phyloP scores from a whole-genome alignment of 2,329 filamentous ascomycete species.

The Sarocladium oryzae region DNA sequence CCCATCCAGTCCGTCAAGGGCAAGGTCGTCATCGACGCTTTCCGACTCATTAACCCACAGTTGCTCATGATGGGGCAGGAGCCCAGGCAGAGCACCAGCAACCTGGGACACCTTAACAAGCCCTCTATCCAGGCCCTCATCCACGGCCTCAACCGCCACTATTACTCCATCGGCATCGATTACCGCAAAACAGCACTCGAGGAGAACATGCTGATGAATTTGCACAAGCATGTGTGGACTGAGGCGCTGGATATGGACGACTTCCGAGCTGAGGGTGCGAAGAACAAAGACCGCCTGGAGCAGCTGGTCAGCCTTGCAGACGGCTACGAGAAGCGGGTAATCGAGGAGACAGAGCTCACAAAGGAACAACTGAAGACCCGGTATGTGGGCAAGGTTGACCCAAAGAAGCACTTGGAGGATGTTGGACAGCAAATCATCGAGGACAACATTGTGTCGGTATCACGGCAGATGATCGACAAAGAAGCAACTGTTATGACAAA shows the following conservation, averaged over 20 bases:
- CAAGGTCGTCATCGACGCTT: constrained; percentile 98
- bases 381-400: constrained; percentile 97
- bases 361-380: constrained; percentile 98
- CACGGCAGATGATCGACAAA: constrained; percentile 98
- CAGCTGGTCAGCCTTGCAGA: constrained; percentile 84
- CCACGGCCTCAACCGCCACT: constrained; percentile 95
- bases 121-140: constrained; percentile 99
- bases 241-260: constrained; percentile 96
- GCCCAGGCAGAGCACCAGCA: constrained; percentile 94
- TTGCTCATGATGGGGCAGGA: constrained; percentile 97
- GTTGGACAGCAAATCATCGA: constrained; percentile 96
- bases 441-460: constrained; percentile 99
- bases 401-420: constrained; percentile 98
- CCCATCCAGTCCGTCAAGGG: constrained; percentile 99
- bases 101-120: constrained; percentile 96
- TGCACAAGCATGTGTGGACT: constrained; percentile 99
- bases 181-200: constrained; percentile 96
- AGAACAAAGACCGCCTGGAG: constrained; percentile 84
- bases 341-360: constrained; percentile 94
- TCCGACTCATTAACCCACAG: constrained; percentile 97
- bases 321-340: constrained; percentile 96
- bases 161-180: constrained; percentile 98
- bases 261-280: constrained; percentile 75
- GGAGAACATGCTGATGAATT: constrained; percentile 99
- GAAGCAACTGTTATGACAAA: constrained; percentile 80